Conservation (phyloP, 1,284 basidiomycete species). For the Ceratobasidium sp. region DNA sequence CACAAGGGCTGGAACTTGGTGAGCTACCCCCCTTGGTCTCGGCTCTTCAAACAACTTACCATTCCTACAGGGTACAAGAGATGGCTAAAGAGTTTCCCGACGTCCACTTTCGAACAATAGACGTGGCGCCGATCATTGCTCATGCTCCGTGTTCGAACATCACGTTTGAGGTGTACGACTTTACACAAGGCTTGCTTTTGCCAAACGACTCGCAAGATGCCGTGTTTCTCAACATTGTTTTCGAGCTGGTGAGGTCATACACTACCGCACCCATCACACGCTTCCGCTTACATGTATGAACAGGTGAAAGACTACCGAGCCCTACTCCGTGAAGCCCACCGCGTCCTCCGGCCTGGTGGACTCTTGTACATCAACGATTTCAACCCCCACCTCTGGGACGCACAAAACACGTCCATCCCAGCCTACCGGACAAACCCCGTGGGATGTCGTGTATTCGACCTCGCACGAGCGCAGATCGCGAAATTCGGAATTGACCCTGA, state of each 20-base stretch:
- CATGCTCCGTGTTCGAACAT: constrained; percentile 18
- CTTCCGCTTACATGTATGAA: not conserved
- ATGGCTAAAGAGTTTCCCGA: constrained; percentile 26
- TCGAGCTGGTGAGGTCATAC: not conserved
- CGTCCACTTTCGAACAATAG: constrained; percentile 6
- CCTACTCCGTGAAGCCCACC: not conserved
- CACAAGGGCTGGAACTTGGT: not conserved
- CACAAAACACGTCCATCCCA: not conserved
- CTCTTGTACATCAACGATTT: constrained; percentile 2
- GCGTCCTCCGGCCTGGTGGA: constrained; percentile 5
- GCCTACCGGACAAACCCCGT: constrained; percentile 2
- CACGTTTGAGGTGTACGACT: constrained; percentile 24
- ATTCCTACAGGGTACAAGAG: constrained; percentile 3
- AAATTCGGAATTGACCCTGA: constrained; percentile 5
- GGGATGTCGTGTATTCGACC: constrained; percentile 2
- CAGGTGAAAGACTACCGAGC: constrained; percentile 17
- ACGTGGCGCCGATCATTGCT: constrained; percentile 4
- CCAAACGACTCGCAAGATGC: constrained; percentile 9
- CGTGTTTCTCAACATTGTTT: constrained; percentile 1
- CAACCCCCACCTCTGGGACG: constrained; percentile 1
- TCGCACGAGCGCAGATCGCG: not conserved
- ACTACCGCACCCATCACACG: not conserved
- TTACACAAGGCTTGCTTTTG: not conserved
- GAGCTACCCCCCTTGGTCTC: not conserved
- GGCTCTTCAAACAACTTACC: not conserved